Evolutionary conservation across 306 rosid species (phyloP).

Genomic region (Corylus avellana): DNA sequence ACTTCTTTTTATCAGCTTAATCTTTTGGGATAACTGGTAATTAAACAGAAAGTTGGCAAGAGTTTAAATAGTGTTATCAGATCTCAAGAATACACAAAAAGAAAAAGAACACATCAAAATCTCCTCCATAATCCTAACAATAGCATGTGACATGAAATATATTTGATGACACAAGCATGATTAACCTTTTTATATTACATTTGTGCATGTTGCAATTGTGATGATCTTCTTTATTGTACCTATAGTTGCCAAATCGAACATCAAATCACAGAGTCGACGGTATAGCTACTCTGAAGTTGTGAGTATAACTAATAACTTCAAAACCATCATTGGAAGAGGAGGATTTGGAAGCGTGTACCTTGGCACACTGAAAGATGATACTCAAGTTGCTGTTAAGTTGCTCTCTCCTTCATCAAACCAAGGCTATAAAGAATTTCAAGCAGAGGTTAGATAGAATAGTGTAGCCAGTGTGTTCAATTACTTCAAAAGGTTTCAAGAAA

Average conservation of each 20-base stretch:
- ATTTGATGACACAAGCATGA: neutral
- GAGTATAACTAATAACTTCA: conserved; percentile 26
- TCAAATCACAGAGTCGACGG: neutral
- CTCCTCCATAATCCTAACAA: neutral
- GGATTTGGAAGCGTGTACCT: conserved; percentile 52
- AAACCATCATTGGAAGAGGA: conserved; percentile 38
- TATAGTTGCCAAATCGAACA: neutral
- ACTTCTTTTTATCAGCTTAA: no score
- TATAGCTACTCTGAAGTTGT: conserved; percentile 11
- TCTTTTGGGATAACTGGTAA: no score
- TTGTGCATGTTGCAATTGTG: neutral
- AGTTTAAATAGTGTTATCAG: no score
- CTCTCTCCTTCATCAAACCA: conserved; percentile 31
- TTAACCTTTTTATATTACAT: neutral
- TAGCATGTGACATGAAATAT: neutral
- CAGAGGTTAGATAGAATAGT: conserved; percentile 12
- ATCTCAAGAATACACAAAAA: no score
- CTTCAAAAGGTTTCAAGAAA: neutral
- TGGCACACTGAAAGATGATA: conserved; percentile 22
- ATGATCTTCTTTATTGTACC: neutral
- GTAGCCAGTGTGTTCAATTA: neutral
- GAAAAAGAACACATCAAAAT: no score
- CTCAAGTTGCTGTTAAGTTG: conserved; percentile 36
- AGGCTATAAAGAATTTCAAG: conserved; percentile 36
- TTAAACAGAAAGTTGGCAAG: no score